Evolutionary conservation across 441 rosid species (phyloP).

Genomic region (Pelargonium fulgidum): DNA sequence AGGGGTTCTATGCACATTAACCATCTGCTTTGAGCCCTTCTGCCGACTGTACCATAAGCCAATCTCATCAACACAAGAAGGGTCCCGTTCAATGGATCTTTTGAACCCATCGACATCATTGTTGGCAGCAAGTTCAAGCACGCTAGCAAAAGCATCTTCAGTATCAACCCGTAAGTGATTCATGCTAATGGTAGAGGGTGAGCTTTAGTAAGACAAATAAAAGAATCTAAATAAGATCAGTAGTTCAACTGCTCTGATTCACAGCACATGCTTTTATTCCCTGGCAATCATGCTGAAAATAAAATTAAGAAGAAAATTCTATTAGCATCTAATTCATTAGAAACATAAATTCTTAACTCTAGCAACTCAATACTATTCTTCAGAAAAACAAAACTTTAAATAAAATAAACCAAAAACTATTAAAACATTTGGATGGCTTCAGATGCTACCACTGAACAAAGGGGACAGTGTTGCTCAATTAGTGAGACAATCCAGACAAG

Average conservation of each 20-base stretch:
- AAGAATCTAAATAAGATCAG: neutral
- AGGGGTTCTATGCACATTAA: conserved; percentile 57
- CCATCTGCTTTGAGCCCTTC: conserved; percentile 60
- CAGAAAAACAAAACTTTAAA: no score
- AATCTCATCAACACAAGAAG: conserved; percentile 48
- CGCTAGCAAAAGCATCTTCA: conserved; percentile 55
- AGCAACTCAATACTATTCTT: no score
- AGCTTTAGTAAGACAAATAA: conserved; percentile 26
- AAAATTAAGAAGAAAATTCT: neutral
- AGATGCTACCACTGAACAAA: no score
- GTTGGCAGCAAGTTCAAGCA: conserved; percentile 70
- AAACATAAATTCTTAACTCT: no score
- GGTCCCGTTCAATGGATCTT: conserved; percentile 41
- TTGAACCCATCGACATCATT: conserved; percentile 52
- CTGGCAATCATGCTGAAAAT: conserved; percentile 5
- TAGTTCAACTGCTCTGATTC: conserved; percentile 33
- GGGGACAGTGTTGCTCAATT: no score
- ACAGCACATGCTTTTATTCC: conserved; percentile 49
- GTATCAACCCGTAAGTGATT: conserved; percentile 57
- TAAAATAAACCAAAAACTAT: neutral
- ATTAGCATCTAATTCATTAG: neutral
- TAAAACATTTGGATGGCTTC: no score
- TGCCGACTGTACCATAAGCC: conserved; percentile 68
- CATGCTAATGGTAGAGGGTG: conserved; percentile 32
- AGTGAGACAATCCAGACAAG: no score